Evolutionary conservation across 2,329 filamentous ascomycete genomes (phyloP).

Genomic region (Parasarocladium wereldwijsianum): DNA sequence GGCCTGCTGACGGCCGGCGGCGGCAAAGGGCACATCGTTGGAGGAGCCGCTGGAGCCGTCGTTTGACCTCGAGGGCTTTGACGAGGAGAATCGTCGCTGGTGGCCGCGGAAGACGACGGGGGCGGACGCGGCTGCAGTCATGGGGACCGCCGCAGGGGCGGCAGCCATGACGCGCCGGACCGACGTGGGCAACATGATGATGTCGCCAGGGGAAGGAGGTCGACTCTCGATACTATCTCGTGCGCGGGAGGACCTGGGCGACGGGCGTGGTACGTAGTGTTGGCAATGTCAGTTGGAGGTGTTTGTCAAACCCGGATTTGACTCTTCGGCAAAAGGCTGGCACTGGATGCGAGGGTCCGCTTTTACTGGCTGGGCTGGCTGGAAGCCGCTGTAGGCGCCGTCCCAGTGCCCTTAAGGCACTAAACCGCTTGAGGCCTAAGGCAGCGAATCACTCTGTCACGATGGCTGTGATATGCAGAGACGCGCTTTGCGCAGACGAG

Average conservation of each 20-base stretch:
- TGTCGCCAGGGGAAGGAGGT: slow-evolving; percentile 4
- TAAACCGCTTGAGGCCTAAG: slow-evolving; percentile 19
- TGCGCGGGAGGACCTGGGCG: slow-evolving; percentile 7
- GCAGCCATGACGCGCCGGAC: slow-evolving; percentile 38
- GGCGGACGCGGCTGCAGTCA: slow-evolving; percentile 20
- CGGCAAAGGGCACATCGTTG: slow-evolving; percentile 19
- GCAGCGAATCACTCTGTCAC: no score
- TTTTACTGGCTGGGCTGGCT: slow-evolving; percentile 2
- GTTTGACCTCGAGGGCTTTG: slow-evolving; percentile 47
- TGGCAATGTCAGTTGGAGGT: slow-evolving; percentile 3
- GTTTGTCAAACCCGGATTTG: slow-evolving; percentile 19
- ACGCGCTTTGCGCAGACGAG: no score
- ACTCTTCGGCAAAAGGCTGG: slow-evolving; percentile 8
- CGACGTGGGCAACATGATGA: slow-evolving; percentile 38
- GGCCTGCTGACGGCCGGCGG: slow-evolving; percentile 33
- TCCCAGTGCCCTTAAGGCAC: slow-evolving; percentile 1
- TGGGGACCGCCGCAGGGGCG: slow-evolving; percentile 28
- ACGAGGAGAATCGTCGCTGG: slow-evolving; percentile 44
- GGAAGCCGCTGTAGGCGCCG: background rate
- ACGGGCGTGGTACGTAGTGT: slow-evolving; percentile 5
- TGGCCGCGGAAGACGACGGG: slow-evolving; percentile 25
- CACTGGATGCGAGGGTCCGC: background rate
- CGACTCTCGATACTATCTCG: no score
- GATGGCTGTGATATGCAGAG: no score
- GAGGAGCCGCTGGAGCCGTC: slow-evolving; percentile 38